Evolutionary conservation across 2,329 filamentous ascomycete genomes (phyloP).

Genomic region (Diplodia corticola): DNA sequence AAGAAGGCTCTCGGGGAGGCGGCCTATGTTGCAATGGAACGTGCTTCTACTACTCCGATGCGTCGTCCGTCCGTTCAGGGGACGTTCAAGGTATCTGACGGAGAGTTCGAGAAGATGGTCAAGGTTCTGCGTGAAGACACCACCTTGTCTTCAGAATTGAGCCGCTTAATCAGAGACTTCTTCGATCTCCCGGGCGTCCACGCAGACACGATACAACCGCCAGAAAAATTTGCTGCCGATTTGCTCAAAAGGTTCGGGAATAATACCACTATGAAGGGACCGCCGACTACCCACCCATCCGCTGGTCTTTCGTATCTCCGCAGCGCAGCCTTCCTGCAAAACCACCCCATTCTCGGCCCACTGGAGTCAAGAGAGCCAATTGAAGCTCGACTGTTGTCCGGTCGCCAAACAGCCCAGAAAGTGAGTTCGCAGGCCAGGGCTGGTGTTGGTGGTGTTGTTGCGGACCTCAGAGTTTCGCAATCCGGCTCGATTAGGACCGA

Average conservation of each 20-base stretch:
- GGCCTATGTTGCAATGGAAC: not conserved
- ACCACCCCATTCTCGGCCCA: conserved; percentile 63
- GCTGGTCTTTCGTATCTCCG: conserved; percentile 64
- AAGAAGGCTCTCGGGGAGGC: not conserved
- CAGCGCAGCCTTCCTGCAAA: conserved; percentile 55
- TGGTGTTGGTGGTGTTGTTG: conserved; percentile 49
- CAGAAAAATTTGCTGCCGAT: too few species aligned
- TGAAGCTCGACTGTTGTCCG: conserved; percentile 56
- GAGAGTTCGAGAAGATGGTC: conserved; percentile 34
- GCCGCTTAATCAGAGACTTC: conserved; percentile 54
- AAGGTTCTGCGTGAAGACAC: conserved; percentile 48
- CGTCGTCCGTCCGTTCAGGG: conserved; percentile 25
- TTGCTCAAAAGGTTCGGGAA: not conserved
- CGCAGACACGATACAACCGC: not conserved
- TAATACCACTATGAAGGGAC: not conserved
- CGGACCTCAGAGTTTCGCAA: conserved; percentile 33
- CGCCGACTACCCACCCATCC: conserved; percentile 64
- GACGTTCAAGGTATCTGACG: conserved; percentile 32
- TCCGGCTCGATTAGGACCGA: conserved; percentile 39
- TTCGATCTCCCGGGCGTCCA: conserved; percentile 54
- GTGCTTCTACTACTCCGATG: not conserved
- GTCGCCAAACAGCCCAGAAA: conserved; percentile 22
- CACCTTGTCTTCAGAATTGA: conserved; percentile 54
- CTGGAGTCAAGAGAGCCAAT: conserved; percentile 55
- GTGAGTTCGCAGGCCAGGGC: conserved; percentile 37